Evolutionary conservation across 139 green algal genomes (phyloP).

Genomic region (Ettlia oleoabundans): DNA sequence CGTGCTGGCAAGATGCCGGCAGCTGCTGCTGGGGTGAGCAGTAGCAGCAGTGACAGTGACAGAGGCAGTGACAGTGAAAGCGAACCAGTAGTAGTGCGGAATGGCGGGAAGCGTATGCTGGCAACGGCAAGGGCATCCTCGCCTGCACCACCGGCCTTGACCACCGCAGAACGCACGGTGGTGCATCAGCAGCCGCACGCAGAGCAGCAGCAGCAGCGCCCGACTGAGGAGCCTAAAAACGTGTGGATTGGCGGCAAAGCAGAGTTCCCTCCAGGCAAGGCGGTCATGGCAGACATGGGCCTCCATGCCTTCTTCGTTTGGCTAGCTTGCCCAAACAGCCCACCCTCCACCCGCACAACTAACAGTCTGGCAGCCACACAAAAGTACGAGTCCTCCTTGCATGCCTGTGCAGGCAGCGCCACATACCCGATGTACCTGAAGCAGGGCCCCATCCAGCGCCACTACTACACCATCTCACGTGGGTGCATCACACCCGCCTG

Average conservation of each 20-base stretch:
- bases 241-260: slow-evolving; percentile 6
- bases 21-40: no score
- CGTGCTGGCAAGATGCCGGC: no score
- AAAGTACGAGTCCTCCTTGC: not conserved
- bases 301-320: not conserved
- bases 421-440: slow-evolving; percentile 26
- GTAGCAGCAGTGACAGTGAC: not conserved
- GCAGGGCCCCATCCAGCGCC: not conserved
- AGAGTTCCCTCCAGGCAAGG: slow-evolving; percentile 23
- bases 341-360: not conserved
- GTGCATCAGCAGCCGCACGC: not conserved
- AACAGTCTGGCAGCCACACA: not conserved
- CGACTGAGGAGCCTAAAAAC: not conserved
- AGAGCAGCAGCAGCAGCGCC: not conserved
- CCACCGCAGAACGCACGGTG: no score
- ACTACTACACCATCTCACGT: slow-evolving; percentile 20
- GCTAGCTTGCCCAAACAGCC: not conserved
- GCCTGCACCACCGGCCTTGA: no score
- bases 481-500: no score
- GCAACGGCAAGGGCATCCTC: no score
- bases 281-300: not conserved
- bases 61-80: not conserved
- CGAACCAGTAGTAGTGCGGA: not conserved
- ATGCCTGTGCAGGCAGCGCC: not conserved
- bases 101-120: not conserved